Conservation (phyloP, 2,329 filamentous ascomycete genomes). For the Sporothrix variecibatus region DNA sequence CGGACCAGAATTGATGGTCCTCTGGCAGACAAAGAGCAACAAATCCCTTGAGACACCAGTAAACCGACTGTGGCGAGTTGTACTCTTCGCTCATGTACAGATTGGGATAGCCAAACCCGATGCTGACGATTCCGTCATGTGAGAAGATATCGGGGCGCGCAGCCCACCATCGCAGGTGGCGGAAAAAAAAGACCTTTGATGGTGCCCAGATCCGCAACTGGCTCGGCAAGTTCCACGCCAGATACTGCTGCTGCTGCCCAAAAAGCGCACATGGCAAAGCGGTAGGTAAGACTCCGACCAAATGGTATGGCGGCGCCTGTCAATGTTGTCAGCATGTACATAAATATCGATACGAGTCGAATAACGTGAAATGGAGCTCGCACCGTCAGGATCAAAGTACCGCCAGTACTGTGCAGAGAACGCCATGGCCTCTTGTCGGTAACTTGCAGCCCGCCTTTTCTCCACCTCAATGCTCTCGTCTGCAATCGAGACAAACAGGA, state of each 20-base stretch:
- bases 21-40: constrained; percentile 43
- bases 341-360: no score
- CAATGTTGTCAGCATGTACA: constrained; percentile 31
- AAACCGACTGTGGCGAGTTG: constrained; percentile 57
- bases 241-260: constrained; percentile 45
- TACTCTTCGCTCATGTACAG: constrained; percentile 59
- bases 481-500: constrained; percentile 42
- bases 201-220: not conserved
- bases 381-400: constrained; percentile 2
- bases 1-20: not conserved
- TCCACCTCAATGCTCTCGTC: constrained; percentile 33
- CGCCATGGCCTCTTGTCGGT: not conserved
- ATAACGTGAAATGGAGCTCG: no score
- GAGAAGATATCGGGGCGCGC: not conserved
- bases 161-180: constrained; percentile 4
- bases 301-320: constrained; percentile 50
- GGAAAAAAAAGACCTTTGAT: not conserved
- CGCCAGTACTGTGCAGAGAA: constrained; percentile 13
- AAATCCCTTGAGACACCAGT: constrained; percentile 56
- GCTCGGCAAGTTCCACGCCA: constrained; percentile 35
- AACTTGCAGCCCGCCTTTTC: not conserved
- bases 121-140: constrained; percentile 43
- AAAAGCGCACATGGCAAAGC: constrained; percentile 47
- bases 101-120: constrained; percentile 44
- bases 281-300: constrained; percentile 48